Percentiles rank a stretch among this genome's conserved stretches.
These are phyloP conservation scores for Epichloe hybrida DNA, from an alignment of 2,329 filamentous ascomycete species.

Conservation along the genomic window DNA sequence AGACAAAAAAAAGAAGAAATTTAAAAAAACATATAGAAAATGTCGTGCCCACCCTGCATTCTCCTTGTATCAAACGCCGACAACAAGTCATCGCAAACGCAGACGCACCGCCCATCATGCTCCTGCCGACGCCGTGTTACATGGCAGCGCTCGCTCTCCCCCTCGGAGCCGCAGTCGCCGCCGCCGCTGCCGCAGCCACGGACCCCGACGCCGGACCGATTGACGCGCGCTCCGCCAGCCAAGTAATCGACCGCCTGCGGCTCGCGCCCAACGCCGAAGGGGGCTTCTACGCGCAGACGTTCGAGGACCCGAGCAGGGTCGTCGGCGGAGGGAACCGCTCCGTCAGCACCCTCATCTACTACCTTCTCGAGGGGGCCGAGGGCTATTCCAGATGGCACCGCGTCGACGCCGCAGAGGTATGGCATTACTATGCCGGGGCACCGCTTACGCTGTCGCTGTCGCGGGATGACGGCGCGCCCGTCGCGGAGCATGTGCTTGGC, in stretches of 20 bases:
- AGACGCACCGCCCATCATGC: neutral
- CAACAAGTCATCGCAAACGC: no score
- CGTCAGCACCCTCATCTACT: slow-evolving; percentile 37
- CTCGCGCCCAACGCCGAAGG: slow-evolving; percentile 32
- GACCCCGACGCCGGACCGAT: no score
- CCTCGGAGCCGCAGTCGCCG: neutral
- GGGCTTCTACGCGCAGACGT: slow-evolving; percentile 35
- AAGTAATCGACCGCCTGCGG: slow-evolving; percentile 28
- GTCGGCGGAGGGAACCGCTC: slow-evolving; percentile 19
- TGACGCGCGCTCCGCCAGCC: slow-evolving; percentile 15
- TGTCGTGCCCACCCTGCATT: no score
- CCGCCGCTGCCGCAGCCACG: no score
- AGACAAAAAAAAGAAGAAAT: no score
- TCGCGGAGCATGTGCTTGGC: slow-evolving; percentile 20
- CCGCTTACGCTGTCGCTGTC: slow-evolving; percentile 32
- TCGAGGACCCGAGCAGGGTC: slow-evolving; percentile 21
- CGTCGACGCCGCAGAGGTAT: slow-evolving; percentile 32
- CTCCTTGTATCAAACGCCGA: no score
- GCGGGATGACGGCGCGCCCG: slow-evolving; percentile 23
- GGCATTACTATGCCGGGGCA: slow-evolving; percentile 41
- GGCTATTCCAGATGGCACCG: slow-evolving; percentile 36
- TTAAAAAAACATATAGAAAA: no score
- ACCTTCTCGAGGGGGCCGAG: slow-evolving; percentile 30
- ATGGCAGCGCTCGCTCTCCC: neutral
- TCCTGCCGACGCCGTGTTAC: neutral